Percentiles rank a stretch among this genome's conserved stretches.
Evolutionary conservation across 2,329 filamentous ascomycete species (phyloP).

Genomic region (Hypoxylon sp.): DNA sequence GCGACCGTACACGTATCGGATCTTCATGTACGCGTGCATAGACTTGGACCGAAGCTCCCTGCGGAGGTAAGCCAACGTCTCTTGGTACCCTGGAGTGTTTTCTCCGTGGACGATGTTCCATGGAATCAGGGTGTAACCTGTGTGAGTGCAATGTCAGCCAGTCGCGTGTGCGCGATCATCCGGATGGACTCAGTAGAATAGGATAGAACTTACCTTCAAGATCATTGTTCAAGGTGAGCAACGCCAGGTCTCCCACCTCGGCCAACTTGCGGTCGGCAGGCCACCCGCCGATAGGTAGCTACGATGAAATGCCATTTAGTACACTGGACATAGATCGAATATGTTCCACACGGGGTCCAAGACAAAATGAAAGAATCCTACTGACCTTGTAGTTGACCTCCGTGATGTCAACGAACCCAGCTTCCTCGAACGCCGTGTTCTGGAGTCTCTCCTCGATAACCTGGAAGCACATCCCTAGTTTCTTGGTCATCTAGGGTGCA

Average conservation of each 20-base stretch:
- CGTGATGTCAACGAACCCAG: slow-evolving; percentile 64
- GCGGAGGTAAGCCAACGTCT: slow-evolving; percentile 38
- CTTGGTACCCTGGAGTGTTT: slow-evolving; percentile 31
- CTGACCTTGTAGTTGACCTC: slow-evolving; percentile 60
- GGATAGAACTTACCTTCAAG: slow-evolving; percentile 40
- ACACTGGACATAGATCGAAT: background rate
- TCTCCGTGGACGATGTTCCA: slow-evolving; percentile 42
- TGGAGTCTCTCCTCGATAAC: slow-evolving; percentile 62
- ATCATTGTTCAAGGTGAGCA: slow-evolving; percentile 41
- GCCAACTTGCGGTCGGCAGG: slow-evolving; percentile 39
- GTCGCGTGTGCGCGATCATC: too few species aligned
- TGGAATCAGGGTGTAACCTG: slow-evolving; percentile 40
- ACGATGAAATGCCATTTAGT: background rate
- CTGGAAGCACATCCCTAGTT: slow-evolving; percentile 55
- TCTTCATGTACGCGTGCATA: slow-evolving; percentile 39
- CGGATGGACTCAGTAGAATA: too few species aligned
- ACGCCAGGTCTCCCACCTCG: slow-evolving; percentile 41
- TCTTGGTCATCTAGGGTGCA: slow-evolving; percentile 35
- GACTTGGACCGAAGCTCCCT: slow-evolving; percentile 37
- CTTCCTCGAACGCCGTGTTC: slow-evolving; percentile 59
- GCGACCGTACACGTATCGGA: slow-evolving; percentile 37
- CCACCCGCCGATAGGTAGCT: slow-evolving; percentile 43
- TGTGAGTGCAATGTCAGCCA: background rate
- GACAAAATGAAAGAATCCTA: background rate
- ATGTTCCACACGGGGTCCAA: too few species aligned